Evolutionary conservation across 2,329 filamentous ascomycete genomes (phyloP).

Genomic region (Dothidotthia symphoricarpi): DNA sequence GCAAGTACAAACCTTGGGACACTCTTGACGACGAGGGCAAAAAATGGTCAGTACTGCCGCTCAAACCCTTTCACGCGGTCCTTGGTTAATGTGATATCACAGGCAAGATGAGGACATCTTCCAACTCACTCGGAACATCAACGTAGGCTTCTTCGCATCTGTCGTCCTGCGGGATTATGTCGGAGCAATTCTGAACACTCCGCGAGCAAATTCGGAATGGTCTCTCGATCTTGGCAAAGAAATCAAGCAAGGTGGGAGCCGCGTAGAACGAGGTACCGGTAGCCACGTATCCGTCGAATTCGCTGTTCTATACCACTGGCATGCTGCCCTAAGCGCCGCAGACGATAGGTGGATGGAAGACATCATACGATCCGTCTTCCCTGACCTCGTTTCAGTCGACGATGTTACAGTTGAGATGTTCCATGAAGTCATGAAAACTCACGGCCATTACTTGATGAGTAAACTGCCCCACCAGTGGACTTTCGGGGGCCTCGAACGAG

Average conservation of each 20-base stretch:
- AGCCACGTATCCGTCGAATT: constrained; percentile 85
- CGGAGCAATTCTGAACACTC: constrained; percentile 71
- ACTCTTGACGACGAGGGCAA: constrained; percentile 51
- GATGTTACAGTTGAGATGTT: constrained; percentile 37
- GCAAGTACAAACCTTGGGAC: constrained; percentile 68
- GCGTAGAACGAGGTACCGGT: constrained; percentile 63
- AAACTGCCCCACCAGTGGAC: constrained; percentile 65
- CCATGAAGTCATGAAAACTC: constrained; percentile 37
- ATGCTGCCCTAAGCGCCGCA: constrained; percentile 69
- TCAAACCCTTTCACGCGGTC: constrained; percentile 46
- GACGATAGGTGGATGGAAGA: constrained; percentile 78
- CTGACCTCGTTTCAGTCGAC: constrained; percentile 29
- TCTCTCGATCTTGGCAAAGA: constrained; percentile 71
- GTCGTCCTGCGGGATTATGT: constrained; percentile 78
- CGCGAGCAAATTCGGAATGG: constrained; percentile 71
- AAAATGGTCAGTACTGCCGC: constrained; percentile 36
- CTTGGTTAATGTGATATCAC: constrained; percentile 33
- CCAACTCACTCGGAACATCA: constrained; percentile 60
- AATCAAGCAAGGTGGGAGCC: constrained; percentile 57
- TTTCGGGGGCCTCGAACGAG: constrained; percentile 65
- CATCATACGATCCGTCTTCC: constrained; percentile 25
- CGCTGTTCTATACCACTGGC: constrained; percentile 84
- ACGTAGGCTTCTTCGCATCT: constrained; percentile 53
- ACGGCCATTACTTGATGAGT: constrained; percentile 56
- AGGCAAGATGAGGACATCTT: constrained; percentile 32